Conservation (phyloP, 192 early-diverging fungal species). For the Phycomyces blakesleeanus region DNA sequence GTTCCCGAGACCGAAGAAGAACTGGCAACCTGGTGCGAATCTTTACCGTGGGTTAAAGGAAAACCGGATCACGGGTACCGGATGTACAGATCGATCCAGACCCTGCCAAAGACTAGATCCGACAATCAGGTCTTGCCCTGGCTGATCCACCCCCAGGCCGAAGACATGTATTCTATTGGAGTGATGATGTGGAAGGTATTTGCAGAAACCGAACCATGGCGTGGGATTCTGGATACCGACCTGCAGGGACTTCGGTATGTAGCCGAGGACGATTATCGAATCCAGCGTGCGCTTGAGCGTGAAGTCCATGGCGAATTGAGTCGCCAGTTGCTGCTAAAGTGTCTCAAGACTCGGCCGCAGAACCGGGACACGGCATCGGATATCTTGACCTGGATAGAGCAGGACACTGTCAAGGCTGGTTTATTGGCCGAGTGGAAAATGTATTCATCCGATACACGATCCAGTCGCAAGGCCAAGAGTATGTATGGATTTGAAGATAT, state of each 20-base stretch:
- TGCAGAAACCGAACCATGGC: constrained; percentile 57
- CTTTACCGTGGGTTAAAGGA: constrained; percentile 46
- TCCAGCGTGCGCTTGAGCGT: constrained; percentile 44
- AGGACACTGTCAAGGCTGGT: constrained; percentile 35
- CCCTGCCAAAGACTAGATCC: constrained; percentile 45
- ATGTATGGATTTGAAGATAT: constrained; percentile 32
- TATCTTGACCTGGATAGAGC: constrained; percentile 44
- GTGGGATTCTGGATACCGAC: constrained; percentile 56
- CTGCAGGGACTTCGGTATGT: constrained; percentile 49
- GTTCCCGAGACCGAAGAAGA: constrained; percentile 43
- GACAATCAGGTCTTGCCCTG: constrained; percentile 40
- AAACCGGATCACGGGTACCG: constrained; percentile 58
- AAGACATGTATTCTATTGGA: constrained; percentile 56
- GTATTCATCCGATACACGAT: constrained; percentile 32
- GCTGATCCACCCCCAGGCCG: constrained; percentile 46
- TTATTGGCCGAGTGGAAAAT: constrained; percentile 49
- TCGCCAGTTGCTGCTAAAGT: constrained; percentile 42
- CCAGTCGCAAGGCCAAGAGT: constrained; percentile 20
- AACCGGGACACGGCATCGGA: constrained; percentile 42
- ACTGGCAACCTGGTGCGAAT: constrained; percentile 32
- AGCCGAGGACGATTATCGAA: constrained; percentile 45
- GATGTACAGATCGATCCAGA: constrained; percentile 57
- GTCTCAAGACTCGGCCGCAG: constrained; percentile 40
- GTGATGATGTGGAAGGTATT: constrained; percentile 60
- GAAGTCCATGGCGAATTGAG: constrained; percentile 41